Percentiles rank a stretch among this genome's conserved stretches.
These are phyloP conservation scores for Cystofilobasidium macerans DNA, from an alignment of 768 basidiomycete species.

Conservation along the genomic window DNA sequence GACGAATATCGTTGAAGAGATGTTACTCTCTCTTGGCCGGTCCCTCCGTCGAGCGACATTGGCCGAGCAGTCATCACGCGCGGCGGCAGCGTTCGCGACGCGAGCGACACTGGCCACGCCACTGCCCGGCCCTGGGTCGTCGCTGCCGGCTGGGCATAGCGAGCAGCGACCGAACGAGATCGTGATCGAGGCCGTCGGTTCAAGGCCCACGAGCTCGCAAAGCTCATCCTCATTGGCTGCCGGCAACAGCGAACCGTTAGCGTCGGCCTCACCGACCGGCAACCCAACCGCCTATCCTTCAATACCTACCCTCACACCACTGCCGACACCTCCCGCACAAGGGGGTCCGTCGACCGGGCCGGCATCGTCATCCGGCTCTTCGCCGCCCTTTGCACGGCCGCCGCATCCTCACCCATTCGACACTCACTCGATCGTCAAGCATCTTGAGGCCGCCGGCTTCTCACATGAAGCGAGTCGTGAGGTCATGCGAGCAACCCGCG, in stretches of 20 bases:
- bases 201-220: background rate
- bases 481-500: constrained; percentile 38
- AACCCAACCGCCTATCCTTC: background rate
- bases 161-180: background rate
- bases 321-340: constrained; percentile 9
- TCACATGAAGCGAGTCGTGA: constrained; percentile 29
- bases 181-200: background rate
- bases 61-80: no score
- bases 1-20: no score
- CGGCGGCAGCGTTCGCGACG: no score
- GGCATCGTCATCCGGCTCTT: background rate
- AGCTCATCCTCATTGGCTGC: background rate
- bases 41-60: no score
- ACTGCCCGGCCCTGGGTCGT: no score
- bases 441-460: constrained; percentile 37
- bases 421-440: constrained; percentile 40
- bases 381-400: background rate
- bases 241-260: no score
- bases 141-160: no score
- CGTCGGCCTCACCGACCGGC: background rate
- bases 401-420: constrained; percentile 38
- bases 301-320: background rate
- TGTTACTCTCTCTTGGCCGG: no score
- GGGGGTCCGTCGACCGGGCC: no score
- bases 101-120: no score